Evolutionary conservation across 2,329 filamentous ascomycete species (phyloP).

Genomic region (Emergomyces pasteurianus): DNA sequence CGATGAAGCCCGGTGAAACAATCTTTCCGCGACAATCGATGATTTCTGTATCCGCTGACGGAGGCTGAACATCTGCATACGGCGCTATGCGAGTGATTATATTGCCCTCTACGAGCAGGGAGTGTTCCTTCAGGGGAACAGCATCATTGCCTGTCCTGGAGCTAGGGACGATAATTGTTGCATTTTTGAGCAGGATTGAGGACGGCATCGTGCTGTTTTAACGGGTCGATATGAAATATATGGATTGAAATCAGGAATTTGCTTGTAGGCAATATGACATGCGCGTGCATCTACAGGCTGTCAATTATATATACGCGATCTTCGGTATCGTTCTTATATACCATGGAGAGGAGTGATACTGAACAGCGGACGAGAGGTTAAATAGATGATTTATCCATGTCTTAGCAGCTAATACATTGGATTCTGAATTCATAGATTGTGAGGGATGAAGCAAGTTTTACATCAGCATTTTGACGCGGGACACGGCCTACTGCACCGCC

Average conservation of each 20-base stretch:
- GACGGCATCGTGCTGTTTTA: not conserved
- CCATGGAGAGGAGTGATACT: no score
- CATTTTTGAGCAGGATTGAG: not conserved
- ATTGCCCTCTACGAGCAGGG: not conserved
- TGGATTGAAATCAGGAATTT: not conserved
- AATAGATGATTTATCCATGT: no score
- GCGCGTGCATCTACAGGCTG: no score
- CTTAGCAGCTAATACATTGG: no score
- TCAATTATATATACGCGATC: not conserved
- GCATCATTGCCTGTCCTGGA: not conserved
- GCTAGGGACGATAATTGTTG: not conserved
- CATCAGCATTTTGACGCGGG: no score
- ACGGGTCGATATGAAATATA: not conserved
- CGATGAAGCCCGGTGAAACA: constrained; percentile 21
- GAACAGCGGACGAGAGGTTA: no score
- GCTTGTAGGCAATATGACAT: not conserved
- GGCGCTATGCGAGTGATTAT: not conserved
- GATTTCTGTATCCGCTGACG: constrained; percentile 14
- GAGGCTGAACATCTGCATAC: not conserved
- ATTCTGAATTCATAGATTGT: no score
- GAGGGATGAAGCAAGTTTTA: no score
- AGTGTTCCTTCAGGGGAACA: not conserved
- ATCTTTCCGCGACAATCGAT: constrained; percentile 28
- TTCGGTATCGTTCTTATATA: no score
- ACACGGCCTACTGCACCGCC: no score